Evolutionary conservation across 1,284 basidiomycete genomes (phyloP), one percentile per base, ranked within the genome.

Genomic region (Phlebopus sp.): DNA sequence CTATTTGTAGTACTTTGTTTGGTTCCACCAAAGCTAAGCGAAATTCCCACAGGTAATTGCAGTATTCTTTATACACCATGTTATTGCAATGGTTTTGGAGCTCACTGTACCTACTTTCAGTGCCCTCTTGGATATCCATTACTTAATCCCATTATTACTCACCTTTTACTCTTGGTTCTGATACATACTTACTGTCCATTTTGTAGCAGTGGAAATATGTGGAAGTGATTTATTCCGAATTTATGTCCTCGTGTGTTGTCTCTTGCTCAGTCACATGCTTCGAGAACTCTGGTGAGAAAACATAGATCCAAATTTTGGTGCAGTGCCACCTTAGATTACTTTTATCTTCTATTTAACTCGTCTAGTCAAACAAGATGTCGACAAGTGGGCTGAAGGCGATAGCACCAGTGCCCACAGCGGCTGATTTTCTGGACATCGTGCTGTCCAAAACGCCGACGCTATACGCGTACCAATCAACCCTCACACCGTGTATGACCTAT

Each of bases 371-470:
- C 67, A 72, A 63, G 54, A 91, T 91, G 88, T 89, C 89, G 63
- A 87, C 88, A 47, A 90, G 86, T 67, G 90, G 91, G 49, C 77
- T 97, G 59, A 96, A 97, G 75, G 84, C 88, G 47, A 99, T 99
- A 65, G 91, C 97, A 47, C 96, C 97, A 37, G 96, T 99, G 46
- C 96, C 96, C 42, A 96, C 92, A 38, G 91, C 96, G 57, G 76
- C 83, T 27, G 95, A 99, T 70, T 98, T 98, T 67, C 71, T 98
- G 69, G 96, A 98, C 71, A 95, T 96, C 53, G 89, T 95, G 17
- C 66, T 95, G 67, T 95, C 89, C 64, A 97, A 87, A 75, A 98
- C 96, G 29, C 95, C 96, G 13, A 98, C 96, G 37, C 95, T 94
- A 66, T 60, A 58, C 35, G 2, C 8, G 18, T 21, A 34, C 46